Percentiles rank a stretch among this genome's conserved stretches.
Conservation (phyloP, 805 yeast species). For the Brettanomyces sp. region DNA sequence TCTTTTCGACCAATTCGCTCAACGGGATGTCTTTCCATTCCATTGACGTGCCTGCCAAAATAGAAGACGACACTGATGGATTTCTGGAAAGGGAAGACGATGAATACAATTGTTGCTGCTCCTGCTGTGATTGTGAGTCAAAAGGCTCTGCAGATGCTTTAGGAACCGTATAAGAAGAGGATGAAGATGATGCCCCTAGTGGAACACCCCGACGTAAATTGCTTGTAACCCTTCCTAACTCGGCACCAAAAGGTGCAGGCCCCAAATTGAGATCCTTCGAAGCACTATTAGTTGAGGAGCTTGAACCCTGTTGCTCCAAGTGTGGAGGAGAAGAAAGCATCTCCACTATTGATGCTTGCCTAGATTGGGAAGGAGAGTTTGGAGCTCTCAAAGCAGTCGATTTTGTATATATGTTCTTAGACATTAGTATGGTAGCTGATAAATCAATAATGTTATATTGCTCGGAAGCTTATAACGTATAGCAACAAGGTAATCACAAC, state of each 20-base stretch:
- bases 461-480: too few relatives aligned
- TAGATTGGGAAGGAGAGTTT: conserved; percentile 25
- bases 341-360: conserved; percentile 67
- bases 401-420: conserved; percentile 17
- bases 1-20: conserved; percentile 66
- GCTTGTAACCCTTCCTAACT: not conserved
- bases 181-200: not conserved
- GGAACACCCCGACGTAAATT: not conserved
- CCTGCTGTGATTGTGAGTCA: not conserved
- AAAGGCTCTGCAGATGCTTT: not conserved
- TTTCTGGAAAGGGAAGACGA: conserved; percentile 25
- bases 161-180: not conserved
- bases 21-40: conserved; percentile 74
- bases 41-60: conserved; percentile 19
- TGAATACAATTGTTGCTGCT: conserved; percentile 3
- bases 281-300: conserved; percentile 7
- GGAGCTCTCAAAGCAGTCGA: conserved; percentile 30
- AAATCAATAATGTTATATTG: too few relatives aligned
- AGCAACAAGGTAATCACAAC: too few relatives aligned
- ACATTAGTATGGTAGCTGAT: not conserved
- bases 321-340: conserved; percentile 72
- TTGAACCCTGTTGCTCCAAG: conserved; percentile 24
- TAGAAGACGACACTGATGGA: conserved; percentile 27
- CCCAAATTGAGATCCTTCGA: conserved; percentile 1
- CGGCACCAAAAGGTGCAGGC: not conserved